Percentiles rank a stretch among this genome's conserved stretches.
phyloP scores from a whole-genome alignment of 1,139 yeast species.

The Suhomyces anneliseae region DNA sequence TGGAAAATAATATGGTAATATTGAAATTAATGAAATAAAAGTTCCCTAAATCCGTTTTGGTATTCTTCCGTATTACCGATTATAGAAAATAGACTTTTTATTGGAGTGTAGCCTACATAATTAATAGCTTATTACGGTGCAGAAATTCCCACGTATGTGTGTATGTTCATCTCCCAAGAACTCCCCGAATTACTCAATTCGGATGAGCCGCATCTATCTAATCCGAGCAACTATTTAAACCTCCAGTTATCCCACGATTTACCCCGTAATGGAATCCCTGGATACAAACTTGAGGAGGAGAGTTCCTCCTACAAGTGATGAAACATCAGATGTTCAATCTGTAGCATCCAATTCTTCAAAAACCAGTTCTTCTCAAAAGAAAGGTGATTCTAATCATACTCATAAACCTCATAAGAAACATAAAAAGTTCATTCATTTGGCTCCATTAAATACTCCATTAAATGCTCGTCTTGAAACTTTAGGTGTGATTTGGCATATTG shows the following conservation, averaged over 20 bases:
- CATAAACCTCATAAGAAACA: background rate
- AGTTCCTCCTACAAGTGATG: background rate
- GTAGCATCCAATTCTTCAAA: background rate
- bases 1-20: no score
- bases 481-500: slow-evolving; percentile 74
- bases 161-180: no score
- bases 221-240: slow-evolving; percentile 3
- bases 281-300: background rate
- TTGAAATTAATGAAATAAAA: no score
- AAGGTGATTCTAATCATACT: background rate
- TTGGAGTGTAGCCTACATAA: no score
- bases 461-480: slow-evolving; percentile 65
- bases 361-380: background rate
- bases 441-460: slow-evolving; percentile 58
- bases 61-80: no score
- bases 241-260: background rate
- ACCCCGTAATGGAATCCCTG: background rate
- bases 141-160: no score
- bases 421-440: slow-evolving; percentile 29
- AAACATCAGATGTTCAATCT: background rate
- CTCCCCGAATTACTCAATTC: background rate
- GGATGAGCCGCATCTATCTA: background rate
- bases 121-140: no score
- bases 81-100: no score
- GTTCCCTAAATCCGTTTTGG: no score